Evolutionary conservation across 805 yeast species (phyloP), one percentile per base, ranked within the genome.

Genomic region (Spathaspora passalidarum): DNA sequence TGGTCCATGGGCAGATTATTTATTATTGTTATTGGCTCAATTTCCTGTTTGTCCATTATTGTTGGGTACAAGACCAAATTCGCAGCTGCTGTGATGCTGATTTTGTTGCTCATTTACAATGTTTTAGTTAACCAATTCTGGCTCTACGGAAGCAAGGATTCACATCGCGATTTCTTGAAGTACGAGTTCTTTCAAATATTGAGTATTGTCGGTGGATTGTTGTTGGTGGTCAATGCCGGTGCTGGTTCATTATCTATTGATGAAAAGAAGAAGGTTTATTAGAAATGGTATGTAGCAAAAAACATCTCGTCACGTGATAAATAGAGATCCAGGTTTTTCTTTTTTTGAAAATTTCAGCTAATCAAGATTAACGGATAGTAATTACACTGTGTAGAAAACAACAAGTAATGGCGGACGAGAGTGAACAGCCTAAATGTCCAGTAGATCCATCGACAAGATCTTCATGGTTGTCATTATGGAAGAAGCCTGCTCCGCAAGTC

Each of bases 141-240:
- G 99, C 72, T 80, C 45, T 79, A 83, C 73, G 78, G 80, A 43
- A 62, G 78, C 42, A 78, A 76, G 50, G 88, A 86, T 57, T 81
- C 92, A 26, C 80, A 83, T 66, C 82, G 97, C 60, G 99, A 92
- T 68, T 87, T 82, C 66, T 70, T 89, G 64, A 87, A 87, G 66
- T 94, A 91, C 66, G 98, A 91, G 68, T 88, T 87, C 66, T 92
- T 86, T 78, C 99, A 94, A 72, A 89, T 96, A 34, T 75, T 92
- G 62, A 86, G 96, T 47, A 92, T 92, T 62, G 91, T 92, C 42
- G 99, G 99, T 47, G 99, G 98, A 1, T 79, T 92, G 51, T 70
- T 92, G 50, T 73, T 94, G 54, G 88, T 94, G 50, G 96, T 88
- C 49, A 89, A 87, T 69, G 88, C 96, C 3, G 99, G 99, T 51